A percentile compares a stretch with the other conserved stretches of the same genome.
Conservation (phyloP, 1,284 basidiomycete species). For the Volvariella volvacea region DNA sequence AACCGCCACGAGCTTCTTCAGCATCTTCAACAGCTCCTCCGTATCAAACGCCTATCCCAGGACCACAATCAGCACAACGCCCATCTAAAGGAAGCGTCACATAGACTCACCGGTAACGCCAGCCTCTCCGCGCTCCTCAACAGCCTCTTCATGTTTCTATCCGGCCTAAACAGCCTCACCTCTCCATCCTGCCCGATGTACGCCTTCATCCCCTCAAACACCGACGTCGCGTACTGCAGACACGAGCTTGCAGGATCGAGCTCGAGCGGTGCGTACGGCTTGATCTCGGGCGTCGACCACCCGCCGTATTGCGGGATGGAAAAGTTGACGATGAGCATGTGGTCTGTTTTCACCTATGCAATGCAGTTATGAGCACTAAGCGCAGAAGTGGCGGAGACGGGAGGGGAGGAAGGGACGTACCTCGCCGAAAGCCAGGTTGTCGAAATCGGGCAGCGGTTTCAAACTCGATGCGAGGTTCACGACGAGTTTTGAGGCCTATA, state of each 20-base stretch:
- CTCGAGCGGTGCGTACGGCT: slow-evolving; percentile 64
- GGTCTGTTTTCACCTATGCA: slow-evolving; percentile 57
- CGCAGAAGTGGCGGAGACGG: neutral
- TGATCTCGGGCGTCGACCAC: slow-evolving; percentile 79
- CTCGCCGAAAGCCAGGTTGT: slow-evolving; percentile 31
- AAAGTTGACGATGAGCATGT: slow-evolving; percentile 74
- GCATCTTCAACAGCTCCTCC: neutral
- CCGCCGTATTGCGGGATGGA: slow-evolving; percentile 59
- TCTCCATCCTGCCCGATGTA: slow-evolving; percentile 63
- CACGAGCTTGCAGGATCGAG: slow-evolving; percentile 74
- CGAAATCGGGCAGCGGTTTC: slow-evolving; percentile 28
- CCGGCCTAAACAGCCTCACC: slow-evolving; percentile 71
- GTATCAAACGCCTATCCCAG: neutral
- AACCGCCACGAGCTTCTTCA: neutral
- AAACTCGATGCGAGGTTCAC: slow-evolving; percentile 26
- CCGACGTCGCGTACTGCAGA: slow-evolving; percentile 70
- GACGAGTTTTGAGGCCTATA: slow-evolving; percentile 34
- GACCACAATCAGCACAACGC: no score
- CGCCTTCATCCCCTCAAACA: slow-evolving; percentile 91
- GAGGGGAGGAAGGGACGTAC: slow-evolving; percentile 15
- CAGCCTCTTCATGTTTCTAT: slow-evolving; percentile 78
- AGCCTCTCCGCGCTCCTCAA: slow-evolving; percentile 52
- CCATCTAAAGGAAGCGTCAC: no score
- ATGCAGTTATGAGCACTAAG: neutral
- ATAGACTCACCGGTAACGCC: slow-evolving; percentile 51